Evolutionary conservation across 2,329 filamentous ascomycete species (phyloP).

Genomic region (Pestalotiopsis sp.): DNA sequence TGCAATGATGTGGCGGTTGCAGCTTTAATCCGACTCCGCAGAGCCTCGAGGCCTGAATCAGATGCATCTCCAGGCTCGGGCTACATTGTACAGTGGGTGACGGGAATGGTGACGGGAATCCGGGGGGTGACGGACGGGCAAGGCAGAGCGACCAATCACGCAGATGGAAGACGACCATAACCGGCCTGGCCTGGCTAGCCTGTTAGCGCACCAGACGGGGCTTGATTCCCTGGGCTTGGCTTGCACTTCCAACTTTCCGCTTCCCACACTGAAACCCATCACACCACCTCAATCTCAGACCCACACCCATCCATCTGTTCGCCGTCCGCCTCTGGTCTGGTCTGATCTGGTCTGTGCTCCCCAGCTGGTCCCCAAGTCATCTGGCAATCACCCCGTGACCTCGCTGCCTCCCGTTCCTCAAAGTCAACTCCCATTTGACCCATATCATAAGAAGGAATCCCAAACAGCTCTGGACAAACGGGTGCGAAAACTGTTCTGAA

Average conservation of each 20-base stretch:
- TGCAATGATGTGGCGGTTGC: neutral
- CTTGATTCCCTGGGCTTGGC: neutral
- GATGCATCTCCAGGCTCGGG: too few relatives aligned
- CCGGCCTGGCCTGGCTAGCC: neutral
- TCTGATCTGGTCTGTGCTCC: slow-evolving; percentile 10
- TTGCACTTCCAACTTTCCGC: neutral
- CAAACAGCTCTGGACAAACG: neutral
- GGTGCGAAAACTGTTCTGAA: neutral
- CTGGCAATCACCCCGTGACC: slow-evolving; percentile 15
- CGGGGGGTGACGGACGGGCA: neutral
- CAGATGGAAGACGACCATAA: neutral
- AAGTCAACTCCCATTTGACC: slow-evolving; percentile 5
- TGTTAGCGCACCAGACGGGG: neutral
- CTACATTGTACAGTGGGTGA: neutral
- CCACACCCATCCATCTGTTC: neutral
- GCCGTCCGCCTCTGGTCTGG: neutral
- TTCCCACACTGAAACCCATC: slow-evolving; percentile 8
- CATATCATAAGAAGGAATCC: neutral
- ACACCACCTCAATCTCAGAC: neutral
- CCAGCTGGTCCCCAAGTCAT: slow-evolving; percentile 5
- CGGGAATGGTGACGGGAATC: neutral
- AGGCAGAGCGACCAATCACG: slow-evolving; percentile 3
- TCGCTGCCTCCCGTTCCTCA: slow-evolving; percentile 12
- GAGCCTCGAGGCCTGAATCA: neutral
- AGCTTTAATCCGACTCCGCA: slow-evolving; percentile 5